Percentiles rank a stretch among this genome's conserved stretches.
Evolutionary conservation across 2,329 filamentous ascomycete species (phyloP).

Genomic region (Fusarium odoratissimum): DNA sequence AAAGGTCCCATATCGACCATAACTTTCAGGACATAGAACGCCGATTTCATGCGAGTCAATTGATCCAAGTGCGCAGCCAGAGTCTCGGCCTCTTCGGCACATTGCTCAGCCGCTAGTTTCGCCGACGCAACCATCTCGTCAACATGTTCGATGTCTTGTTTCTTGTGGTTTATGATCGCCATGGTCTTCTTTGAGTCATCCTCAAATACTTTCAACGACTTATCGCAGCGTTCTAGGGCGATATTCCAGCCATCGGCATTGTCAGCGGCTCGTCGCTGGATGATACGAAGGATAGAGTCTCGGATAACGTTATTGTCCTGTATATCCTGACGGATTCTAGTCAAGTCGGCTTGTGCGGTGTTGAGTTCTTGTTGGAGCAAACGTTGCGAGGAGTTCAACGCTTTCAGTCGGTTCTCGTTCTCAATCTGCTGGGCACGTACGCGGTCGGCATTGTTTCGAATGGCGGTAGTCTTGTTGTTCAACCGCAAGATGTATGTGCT

Average conservation of each 20-base stretch:
- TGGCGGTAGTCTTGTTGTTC: neutral
- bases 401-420: neutral
- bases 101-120: neutral
- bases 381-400: neutral
- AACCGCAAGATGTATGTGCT: neutral
- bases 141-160: neutral
- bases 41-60: neutral
- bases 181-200: neutral
- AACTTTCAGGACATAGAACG: neutral
- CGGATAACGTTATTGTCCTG: neutral
- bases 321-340: neutral
- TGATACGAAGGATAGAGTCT: neutral
- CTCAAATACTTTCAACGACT: neutral
- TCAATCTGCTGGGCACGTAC: neutral
- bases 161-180: neutral
- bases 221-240: neutral
- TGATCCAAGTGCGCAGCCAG: neutral
- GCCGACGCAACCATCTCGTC: neutral
- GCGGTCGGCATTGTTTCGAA: neutral
- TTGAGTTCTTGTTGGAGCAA: neutral
- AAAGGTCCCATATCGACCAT: rapidly evolving
- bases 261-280: neutral
- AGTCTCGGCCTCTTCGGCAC: neutral
- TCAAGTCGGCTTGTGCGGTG: neutral
- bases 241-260: neutral